Evolutionary conservation across 176 grass and related monocot genomes (phyloP).

Genomic region (Aegilops tauschii): DNA sequence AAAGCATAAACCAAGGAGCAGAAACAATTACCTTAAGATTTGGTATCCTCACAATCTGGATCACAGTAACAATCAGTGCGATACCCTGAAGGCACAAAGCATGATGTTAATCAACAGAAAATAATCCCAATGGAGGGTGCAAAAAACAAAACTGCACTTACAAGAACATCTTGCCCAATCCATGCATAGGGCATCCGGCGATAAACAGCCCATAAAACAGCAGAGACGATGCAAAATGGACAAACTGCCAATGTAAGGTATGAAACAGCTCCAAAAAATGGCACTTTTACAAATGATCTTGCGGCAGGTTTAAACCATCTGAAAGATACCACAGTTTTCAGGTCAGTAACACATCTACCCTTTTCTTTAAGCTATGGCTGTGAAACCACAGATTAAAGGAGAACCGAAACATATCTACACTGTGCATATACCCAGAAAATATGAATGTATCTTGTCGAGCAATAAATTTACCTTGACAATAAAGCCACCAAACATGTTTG

Average conservation of each 20-base stretch:
- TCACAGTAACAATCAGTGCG: slow-evolving; percentile 86
- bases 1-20: slow-evolving; percentile 7
- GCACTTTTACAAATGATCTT: slow-evolving; percentile 81
- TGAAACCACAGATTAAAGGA: slow-evolving; percentile 7
- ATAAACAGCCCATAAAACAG: slow-evolving; percentile 84
- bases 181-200: slow-evolving; percentile 59
- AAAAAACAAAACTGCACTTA: slow-evolving; percentile 31
- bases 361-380: neutral
- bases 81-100: slow-evolving; percentile 64
- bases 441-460: neutral
- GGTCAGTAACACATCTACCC: neutral
- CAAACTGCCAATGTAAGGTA: slow-evolving; percentile 84
- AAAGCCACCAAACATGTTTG: slow-evolving; percentile 97
- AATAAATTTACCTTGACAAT: slow-evolving; percentile 71
- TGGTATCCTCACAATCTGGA: slow-evolving; percentile 94
- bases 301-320: slow-evolving; percentile 92
- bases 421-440: slow-evolving; percentile 18
- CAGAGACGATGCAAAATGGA: slow-evolving; percentile 78
- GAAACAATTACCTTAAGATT: slow-evolving; percentile 85
- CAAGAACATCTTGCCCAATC: slow-evolving; percentile 99
- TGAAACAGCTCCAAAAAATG: slow-evolving; percentile 86
- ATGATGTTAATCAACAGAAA: slow-evolving; percentile 8
- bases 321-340: slow-evolving; percentile 35
- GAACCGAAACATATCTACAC: neutral
- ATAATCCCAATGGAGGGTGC: slow-evolving; percentile 17